phyloP scores from a whole-genome alignment of 768 basidiomycete genomes.

The Trametes villosa region DNA sequence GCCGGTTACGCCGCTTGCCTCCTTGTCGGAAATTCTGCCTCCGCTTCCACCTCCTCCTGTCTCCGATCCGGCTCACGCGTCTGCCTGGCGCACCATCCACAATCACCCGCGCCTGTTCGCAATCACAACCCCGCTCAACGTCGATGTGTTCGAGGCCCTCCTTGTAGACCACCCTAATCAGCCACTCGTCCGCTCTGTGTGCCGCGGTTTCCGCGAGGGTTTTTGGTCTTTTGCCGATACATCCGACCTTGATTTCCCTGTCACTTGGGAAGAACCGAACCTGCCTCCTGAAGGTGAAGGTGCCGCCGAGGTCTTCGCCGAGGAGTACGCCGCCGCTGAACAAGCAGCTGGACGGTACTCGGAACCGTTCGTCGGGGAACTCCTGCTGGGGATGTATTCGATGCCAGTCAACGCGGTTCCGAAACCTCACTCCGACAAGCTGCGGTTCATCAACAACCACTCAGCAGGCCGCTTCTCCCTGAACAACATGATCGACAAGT shows the following conservation, averaged over 20 bases:
- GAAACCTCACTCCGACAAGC: conserved; percentile 38
- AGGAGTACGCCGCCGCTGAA: conserved; percentile 26
- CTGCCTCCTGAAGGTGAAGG: background rate
- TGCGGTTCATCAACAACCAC: conserved; percentile 46
- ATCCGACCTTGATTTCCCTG: conserved; percentile 29
- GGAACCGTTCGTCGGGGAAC: conserved; percentile 36
- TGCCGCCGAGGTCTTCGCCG: background rate
- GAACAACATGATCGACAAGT: too few species aligned
- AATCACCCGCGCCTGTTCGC: conserved; percentile 39
- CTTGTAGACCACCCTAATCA: conserved; percentile 43
- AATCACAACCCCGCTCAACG: conserved; percentile 43
- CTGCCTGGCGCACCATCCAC: conserved; percentile 29
- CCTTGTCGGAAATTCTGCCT: too few species aligned
- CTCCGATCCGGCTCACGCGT: conserved; percentile 16
- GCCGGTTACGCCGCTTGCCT: conserved; percentile 11
- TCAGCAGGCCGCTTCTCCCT: conserved; percentile 38
- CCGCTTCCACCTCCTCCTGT: conserved; percentile 23
- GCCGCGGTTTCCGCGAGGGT: conserved; percentile 37
- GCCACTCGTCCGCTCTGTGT: conserved; percentile 41
- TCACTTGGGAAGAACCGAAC: conserved; percentile 22
- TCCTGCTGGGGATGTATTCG: too few species aligned
- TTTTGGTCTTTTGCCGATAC: too few species aligned
- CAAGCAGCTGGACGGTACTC: conserved; percentile 23
- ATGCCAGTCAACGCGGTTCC: conserved; percentile 45
- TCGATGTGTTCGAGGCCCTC: conserved; percentile 35